phyloP scores from a whole-genome alignment of 805 yeast genomes.

The Schizosaccharomyces cryophilus region DNA sequence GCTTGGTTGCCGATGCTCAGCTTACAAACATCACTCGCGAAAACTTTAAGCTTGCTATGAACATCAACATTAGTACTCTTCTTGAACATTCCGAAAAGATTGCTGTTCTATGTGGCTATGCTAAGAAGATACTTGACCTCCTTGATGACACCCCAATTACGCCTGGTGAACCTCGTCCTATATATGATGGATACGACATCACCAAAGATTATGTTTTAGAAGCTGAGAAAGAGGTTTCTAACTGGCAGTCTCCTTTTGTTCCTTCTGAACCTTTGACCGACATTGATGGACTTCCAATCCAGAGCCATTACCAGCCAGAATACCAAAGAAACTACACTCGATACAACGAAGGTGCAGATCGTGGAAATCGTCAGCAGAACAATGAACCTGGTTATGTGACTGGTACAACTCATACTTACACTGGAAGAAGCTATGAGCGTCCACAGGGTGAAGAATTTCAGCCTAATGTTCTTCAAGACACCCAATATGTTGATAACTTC shows the following conservation, averaged over 20 bases:
- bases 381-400: background rate
- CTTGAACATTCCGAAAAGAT: constrained; percentile 90
- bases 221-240: constrained; percentile 82
- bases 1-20: constrained; percentile 96
- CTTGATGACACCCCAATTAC: constrained; percentile 93
- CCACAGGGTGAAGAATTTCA: background rate
- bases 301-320: background rate
- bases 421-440: background rate
- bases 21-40: constrained; percentile 94
- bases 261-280: background rate
- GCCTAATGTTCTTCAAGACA: background rate
- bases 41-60: constrained; percentile 88
- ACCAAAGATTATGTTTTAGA: constrained; percentile 93
- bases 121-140: constrained; percentile 86
- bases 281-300: background rate
- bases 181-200: constrained; percentile 95
- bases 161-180: constrained; percentile 97
- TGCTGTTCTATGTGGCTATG: constrained; percentile 95
- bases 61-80: constrained; percentile 84
- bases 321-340: background rate
- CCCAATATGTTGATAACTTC: background rate
- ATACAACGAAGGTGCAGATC: background rate
- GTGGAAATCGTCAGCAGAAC: no score
- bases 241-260: constrained; percentile 38
- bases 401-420: background rate